These are phyloP conservation scores for Fraxinus latifolia DNA, from an alignment of 305 asterid genomes.

Conservation along the genomic window DNA sequence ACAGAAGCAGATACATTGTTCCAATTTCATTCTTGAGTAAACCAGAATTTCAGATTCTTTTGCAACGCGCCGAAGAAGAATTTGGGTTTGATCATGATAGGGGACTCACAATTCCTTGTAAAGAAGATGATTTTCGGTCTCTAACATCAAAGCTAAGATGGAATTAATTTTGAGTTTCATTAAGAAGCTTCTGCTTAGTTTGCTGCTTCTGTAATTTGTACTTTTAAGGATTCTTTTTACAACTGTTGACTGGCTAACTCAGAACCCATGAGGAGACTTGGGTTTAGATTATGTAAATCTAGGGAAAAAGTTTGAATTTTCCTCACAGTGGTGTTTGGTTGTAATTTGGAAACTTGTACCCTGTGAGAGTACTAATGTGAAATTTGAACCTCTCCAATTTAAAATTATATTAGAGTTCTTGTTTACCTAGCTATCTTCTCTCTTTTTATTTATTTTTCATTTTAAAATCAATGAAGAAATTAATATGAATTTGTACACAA, in stretches of 20 bases:
- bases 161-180: background rate
- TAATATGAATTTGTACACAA: background rate
- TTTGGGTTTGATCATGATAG: conserved; percentile 61
- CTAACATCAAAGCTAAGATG: conserved; percentile 36
- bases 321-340: background rate
- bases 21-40: conserved; percentile 58
- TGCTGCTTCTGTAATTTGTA: background rate
- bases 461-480: background rate
- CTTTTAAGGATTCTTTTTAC: background rate
- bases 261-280: background rate
- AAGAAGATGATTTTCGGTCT: conserved; percentile 44
- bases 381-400: background rate
- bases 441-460: background rate
- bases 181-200: background rate
- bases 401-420: background rate
- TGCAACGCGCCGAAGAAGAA: conserved; percentile 50
- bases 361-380: background rate
- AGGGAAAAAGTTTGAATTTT: background rate
- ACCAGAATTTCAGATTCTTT: conserved; percentile 50
- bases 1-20: conserved; percentile 59
- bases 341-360: conserved; percentile 1
- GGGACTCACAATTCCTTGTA: conserved; percentile 62
- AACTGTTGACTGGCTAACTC: background rate
- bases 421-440: background rate
- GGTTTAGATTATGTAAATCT: background rate